Evolutionary conservation across 1,284 basidiomycete species (phyloP).

Genomic region (Cystobasidium pallidum): DNA sequence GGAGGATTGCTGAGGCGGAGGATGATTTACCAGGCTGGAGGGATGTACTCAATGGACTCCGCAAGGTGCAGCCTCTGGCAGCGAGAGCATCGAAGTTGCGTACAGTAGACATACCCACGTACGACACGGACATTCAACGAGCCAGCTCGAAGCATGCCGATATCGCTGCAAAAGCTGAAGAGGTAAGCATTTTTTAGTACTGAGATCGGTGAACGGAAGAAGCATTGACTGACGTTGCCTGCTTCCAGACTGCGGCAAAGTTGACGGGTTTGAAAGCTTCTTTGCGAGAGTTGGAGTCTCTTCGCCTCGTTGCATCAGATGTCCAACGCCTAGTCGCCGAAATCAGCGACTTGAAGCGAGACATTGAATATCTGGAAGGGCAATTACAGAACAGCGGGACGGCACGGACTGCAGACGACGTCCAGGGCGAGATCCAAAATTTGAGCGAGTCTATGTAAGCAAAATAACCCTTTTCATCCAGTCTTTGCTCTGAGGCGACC

Average conservation of each 20-base stretch:
- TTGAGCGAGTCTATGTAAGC: conserved; percentile 35
- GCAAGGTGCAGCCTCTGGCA: conserved; percentile 48
- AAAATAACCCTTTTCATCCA: no score
- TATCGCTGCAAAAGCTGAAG: conserved; percentile 45
- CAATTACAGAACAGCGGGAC: conserved; percentile 70
- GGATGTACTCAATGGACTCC: conserved; percentile 62
- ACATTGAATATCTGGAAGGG: conserved; percentile 69
- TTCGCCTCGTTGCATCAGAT: conserved; percentile 69
- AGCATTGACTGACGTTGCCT: conserved; percentile 19
- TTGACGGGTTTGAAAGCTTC: conserved; percentile 66
- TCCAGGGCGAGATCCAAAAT: conserved; percentile 62
- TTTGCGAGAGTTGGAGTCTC: conserved; percentile 65
- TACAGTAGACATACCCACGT: conserved; percentile 49
- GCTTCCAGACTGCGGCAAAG: conserved; percentile 45
- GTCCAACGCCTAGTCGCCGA: conserved; percentile 70
- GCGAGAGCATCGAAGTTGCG: conserved; percentile 29
- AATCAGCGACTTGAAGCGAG: conserved; percentile 66
- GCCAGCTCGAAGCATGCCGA: conserved; percentile 39
- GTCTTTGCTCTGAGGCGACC: background rate
- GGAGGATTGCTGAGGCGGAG: conserved; percentile 56
- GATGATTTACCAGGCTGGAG: conserved; percentile 68
- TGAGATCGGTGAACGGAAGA: background rate
- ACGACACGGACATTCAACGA: conserved; percentile 23
- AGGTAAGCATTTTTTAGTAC: conserved; percentile 26
- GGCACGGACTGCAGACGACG: conserved; percentile 78